These are phyloP conservation scores for Neoarthrinium moseri DNA, from an alignment of 2,329 filamentous ascomycete genomes.

Conservation along the genomic window DNA sequence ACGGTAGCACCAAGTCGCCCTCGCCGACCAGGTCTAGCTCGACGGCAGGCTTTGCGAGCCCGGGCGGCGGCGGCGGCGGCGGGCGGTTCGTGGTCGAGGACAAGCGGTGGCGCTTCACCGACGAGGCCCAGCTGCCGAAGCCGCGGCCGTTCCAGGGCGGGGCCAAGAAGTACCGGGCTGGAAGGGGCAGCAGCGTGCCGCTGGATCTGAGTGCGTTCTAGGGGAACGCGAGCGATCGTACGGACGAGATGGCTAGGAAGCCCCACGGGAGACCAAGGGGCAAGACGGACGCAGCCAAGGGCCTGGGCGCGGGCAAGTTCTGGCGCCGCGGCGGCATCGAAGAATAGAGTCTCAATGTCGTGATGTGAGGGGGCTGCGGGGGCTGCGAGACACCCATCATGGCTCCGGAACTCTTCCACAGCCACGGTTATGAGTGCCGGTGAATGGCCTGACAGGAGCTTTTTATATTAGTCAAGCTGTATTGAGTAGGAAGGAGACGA, in stretches of 20 bases:
- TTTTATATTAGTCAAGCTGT: not conserved
- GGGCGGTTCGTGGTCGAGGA: conserved; percentile 67
- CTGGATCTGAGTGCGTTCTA: conserved; percentile 70
- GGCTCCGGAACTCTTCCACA: too few species aligned
- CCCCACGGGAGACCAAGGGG: not conserved
- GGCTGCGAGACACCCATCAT: not conserved
- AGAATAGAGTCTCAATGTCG: conserved; percentile 3
- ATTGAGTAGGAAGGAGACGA: not conserved
- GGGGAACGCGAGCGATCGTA: conserved; percentile 15
- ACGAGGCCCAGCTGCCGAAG: conserved; percentile 78
- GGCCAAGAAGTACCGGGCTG: conserved; percentile 79
- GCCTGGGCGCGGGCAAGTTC: not conserved
- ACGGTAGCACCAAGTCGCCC: conserved; percentile 49
- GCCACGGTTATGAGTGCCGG: too few species aligned
- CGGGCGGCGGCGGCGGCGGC: conserved; percentile 20
- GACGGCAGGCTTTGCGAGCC: conserved; percentile 31
- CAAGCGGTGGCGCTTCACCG: conserved; percentile 80
- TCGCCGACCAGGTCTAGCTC: conserved; percentile 44
- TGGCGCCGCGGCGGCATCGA: conserved; percentile 1
- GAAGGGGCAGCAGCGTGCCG: conserved; percentile 90
- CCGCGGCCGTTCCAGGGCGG: conserved; percentile 78
- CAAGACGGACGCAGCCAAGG: not conserved
- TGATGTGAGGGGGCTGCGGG: not conserved
- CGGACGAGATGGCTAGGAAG: not conserved
- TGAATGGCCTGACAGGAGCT: too few species aligned